These are phyloP conservation scores for Lomentospora prolificans DNA, from an alignment of 2,329 filamentous ascomycete species.

Conservation along the genomic window DNA sequence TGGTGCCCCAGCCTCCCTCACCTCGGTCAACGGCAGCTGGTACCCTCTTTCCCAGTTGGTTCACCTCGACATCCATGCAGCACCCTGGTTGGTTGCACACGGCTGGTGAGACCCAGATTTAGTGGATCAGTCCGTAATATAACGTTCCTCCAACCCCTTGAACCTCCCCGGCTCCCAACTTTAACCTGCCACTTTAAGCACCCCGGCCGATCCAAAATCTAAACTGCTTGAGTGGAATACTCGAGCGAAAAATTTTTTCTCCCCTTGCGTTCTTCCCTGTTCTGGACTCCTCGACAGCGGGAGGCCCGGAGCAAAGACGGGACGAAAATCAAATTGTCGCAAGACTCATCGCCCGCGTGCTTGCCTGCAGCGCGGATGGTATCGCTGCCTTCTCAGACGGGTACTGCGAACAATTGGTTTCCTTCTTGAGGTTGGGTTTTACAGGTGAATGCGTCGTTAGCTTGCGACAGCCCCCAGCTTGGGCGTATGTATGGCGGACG, in stretches of 20 bases:
- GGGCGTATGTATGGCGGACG: too few relatives aligned
- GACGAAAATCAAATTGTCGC: constrained; percentile 1
- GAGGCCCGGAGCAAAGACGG: background rate
- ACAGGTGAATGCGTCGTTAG: too few relatives aligned
- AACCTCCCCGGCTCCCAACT: too few relatives aligned
- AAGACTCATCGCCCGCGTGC: background rate
- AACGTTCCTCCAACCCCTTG: too few relatives aligned
- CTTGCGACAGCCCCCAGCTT: too few relatives aligned
- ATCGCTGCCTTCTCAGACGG: too few relatives aligned
- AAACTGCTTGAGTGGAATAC: background rate
- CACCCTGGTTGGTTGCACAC: background rate
- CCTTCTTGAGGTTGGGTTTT: too few relatives aligned
- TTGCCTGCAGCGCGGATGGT: too few relatives aligned
- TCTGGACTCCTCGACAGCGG: background rate
- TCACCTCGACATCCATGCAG: background rate
- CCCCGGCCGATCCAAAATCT: background rate
- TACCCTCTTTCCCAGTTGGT: background rate
- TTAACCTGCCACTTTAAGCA: background rate
- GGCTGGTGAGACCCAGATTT: background rate
- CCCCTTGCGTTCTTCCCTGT: background rate
- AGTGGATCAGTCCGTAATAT: background rate
- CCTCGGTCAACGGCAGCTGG: constrained; percentile 2
- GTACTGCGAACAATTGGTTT: too few relatives aligned
- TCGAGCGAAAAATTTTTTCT: background rate
- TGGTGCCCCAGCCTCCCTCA: background rate